Percentiles rank a stretch among this genome's conserved stretches.
Evolutionary conservation across 1,139 yeast genomes (phyloP).

Genomic region (Yamadazyma oceani): DNA sequence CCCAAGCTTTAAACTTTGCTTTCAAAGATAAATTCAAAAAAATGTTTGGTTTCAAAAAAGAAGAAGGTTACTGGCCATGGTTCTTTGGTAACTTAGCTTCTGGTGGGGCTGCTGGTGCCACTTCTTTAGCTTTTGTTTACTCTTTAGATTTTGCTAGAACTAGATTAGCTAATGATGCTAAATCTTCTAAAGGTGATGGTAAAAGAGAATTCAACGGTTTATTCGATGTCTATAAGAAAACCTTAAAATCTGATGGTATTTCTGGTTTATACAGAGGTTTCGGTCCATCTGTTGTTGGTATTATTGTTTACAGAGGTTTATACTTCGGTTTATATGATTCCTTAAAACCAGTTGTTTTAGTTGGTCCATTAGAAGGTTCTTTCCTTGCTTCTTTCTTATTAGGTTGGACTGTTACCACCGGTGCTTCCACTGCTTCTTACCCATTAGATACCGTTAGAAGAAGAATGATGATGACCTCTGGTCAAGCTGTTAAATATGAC

Average conservation of each 20-base stretch:
- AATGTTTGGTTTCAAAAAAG: slow-evolving; percentile 54
- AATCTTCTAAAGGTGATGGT: slow-evolving; percentile 50
- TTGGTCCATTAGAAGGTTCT: slow-evolving; percentile 57
- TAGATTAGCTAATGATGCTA: slow-evolving; percentile 57
- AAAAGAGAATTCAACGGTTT: slow-evolving; percentile 55
- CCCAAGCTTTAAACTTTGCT: slow-evolving; percentile 55
- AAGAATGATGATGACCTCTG: slow-evolving; percentile 60
- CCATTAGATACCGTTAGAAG: slow-evolving; percentile 57
- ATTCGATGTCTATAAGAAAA: slow-evolving; percentile 54
- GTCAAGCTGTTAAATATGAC: slow-evolving; percentile 54
- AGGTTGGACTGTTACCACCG: slow-evolving; percentile 57
- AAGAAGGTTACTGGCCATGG: slow-evolving; percentile 51
- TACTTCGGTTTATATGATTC: slow-evolving; percentile 57
- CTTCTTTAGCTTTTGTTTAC: slow-evolving; percentile 54
- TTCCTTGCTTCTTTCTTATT: slow-evolving; percentile 55
- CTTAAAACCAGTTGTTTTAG: slow-evolving; percentile 53
- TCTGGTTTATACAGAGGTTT: slow-evolving; percentile 60
- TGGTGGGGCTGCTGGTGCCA: slow-evolving; percentile 59
- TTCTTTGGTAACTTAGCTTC: slow-evolving; percentile 57
- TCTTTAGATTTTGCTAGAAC: slow-evolving; percentile 58
- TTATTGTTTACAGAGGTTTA: slow-evolving; percentile 56
- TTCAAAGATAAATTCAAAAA: slow-evolving; percentile 54
- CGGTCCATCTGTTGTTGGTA: slow-evolving; percentile 56
- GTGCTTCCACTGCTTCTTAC: slow-evolving; percentile 56
- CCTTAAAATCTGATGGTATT: slow-evolving; percentile 55